These are phyloP conservation scores for Farysia itapuensis DNA, from an alignment of 1,284 basidiomycete species.

Conservation along the genomic window DNA sequence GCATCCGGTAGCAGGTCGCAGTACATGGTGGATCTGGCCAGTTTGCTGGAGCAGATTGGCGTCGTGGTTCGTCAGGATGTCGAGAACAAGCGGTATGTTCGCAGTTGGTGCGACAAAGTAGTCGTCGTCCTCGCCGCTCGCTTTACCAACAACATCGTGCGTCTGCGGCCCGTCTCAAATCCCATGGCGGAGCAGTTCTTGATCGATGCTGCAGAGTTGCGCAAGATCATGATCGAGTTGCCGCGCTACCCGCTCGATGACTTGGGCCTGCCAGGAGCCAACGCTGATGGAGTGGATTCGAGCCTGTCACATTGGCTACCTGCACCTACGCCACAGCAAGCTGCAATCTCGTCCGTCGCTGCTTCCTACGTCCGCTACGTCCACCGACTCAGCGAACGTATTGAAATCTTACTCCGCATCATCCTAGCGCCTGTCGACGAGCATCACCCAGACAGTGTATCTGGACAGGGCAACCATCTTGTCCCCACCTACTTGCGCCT, in stretches of 20 bases:
- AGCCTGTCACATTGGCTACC: slow-evolving; percentile 27
- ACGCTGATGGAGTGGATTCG: slow-evolving; percentile 6
- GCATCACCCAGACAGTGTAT: not conserved
- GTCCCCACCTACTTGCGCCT: slow-evolving; percentile 44
- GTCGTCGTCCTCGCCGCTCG: slow-evolving; percentile 32
- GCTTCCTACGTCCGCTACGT: slow-evolving; percentile 49
- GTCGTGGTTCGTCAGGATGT: slow-evolving; percentile 55
- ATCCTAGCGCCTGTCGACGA: slow-evolving; percentile 29
- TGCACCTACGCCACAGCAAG: slow-evolving; percentile 14
- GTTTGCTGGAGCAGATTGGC: slow-evolving; percentile 48
- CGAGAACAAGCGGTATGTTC: slow-evolving; percentile 55
- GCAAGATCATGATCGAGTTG: slow-evolving; percentile 40
- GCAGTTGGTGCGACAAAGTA: slow-evolving; percentile 56
- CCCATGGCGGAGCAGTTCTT: slow-evolving; percentile 44
- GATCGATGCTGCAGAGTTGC: slow-evolving; percentile 39
- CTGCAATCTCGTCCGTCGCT: slow-evolving; percentile 22
- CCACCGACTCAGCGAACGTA: slow-evolving; percentile 24
- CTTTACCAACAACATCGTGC: slow-evolving; percentile 42
- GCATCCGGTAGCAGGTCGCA: slow-evolving; percentile 20
- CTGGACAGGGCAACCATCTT: slow-evolving; percentile 8
- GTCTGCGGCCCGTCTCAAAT: slow-evolving; percentile 44
- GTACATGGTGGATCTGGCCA: slow-evolving; percentile 52
- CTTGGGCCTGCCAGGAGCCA: slow-evolving; percentile 11
- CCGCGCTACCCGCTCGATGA: slow-evolving; percentile 46
- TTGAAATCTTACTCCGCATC: slow-evolving; percentile 42